phyloP scores from a whole-genome alignment of 306 rosid species.

The Macrotyloma uniflorum region DNA sequence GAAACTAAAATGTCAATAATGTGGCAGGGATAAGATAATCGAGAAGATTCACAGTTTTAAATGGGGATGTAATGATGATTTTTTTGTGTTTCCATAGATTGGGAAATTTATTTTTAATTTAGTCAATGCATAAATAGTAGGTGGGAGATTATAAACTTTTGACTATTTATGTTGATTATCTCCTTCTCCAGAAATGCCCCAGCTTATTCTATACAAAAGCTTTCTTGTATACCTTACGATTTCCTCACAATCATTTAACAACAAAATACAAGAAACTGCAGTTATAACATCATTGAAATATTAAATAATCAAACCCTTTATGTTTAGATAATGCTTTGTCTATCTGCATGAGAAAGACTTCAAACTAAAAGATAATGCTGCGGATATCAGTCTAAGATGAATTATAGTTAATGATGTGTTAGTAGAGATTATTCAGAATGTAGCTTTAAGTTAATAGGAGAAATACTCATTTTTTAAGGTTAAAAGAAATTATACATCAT shows the following conservation, averaged over 20 bases:
- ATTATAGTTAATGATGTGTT: background rate
- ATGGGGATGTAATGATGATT: background rate
- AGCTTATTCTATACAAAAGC: slow-evolving; percentile 34
- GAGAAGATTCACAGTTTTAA: slow-evolving; percentile 21
- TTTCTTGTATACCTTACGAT: slow-evolving; percentile 2
- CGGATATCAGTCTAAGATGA: slow-evolving; percentile 13
- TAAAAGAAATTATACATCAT: slow-evolving; percentile 19
- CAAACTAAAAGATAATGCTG: slow-evolving; percentile 2
- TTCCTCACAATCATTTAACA: background rate
- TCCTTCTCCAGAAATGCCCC: background rate
- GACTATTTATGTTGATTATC: slow-evolving; percentile 19
- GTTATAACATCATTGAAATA: slow-evolving; percentile 9
- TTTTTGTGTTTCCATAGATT: background rate
- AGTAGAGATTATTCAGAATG: background rate
- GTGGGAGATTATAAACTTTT: slow-evolving; percentile 40
- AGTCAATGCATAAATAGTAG: slow-evolving; percentile 28
- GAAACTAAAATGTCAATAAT: slow-evolving; percentile 33
- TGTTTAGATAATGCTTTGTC: background rate
- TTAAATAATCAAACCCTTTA: background rate
- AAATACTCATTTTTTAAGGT: background rate
- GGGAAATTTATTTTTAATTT: slow-evolving; percentile 9
- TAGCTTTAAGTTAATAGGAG: background rate
- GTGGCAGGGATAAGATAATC: slow-evolving; percentile 1
- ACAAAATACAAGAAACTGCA: background rate
- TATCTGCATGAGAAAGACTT: slow-evolving; percentile 24